Evolutionary conservation across 108 stramenopile species (phyloP), one percentile per base, ranked within the genome.

Genomic region (Skeletonema costatum): DNA sequence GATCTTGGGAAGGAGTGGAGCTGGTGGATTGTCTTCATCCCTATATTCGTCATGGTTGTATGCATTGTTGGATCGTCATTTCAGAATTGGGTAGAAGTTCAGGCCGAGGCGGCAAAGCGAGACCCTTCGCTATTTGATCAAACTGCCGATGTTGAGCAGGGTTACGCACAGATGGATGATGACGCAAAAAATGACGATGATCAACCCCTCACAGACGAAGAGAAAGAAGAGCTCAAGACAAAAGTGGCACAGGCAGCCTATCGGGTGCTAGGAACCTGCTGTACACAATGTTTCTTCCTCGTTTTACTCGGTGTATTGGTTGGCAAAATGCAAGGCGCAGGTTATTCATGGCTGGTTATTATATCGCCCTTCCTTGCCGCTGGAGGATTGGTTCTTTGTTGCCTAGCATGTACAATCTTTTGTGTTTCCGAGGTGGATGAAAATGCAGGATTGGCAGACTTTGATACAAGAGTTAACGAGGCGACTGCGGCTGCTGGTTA

Each of bases 21-120:
- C 73, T 97, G 93, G 93, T 97, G 96, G 96, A 38, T 92, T 9
- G 71, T 95, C 30, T 97, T 97, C 80, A 35, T 80, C 21, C 96
- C 96, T 2, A 85, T 97, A 58, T 95, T 88, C 75, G 38, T 83
- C 16, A 77, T 89, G 83, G 70, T 84, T 0, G 35, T 77, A 32
- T 71, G 85, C 36, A 76, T 93, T 44, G 88, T 92, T 38, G 85
- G 71, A 50, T 63, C 80, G 2, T 88, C 91, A 39, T 91, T 88
- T 64, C 81, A 84, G 25, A 66, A 82, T 56, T 92, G 92, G 81
- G 80, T 85, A 2, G 82, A 84, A 44, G 84, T 85, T 2, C 91
- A 91, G 68, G 66, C 71, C 3, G 83, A 73, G 59, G 93, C 90
- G 8, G 83, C 68, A 2, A 78, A 87, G 58, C 87, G 78, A 70